Evolutionary conservation across 225 moss, liverwort and hornwort genomes (phyloP).

Genomic region (Ulota crispa): DNA sequence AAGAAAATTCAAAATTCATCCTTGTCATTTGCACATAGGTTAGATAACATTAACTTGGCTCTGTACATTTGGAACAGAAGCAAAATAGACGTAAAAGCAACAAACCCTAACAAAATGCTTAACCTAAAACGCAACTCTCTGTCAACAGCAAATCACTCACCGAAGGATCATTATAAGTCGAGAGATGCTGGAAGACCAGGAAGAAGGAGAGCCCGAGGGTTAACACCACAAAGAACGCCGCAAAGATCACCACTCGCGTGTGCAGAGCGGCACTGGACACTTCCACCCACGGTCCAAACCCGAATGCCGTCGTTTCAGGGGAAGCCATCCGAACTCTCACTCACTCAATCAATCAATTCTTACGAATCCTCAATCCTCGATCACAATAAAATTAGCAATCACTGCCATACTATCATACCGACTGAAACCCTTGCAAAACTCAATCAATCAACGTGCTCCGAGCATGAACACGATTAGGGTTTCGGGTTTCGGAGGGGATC

Average conservation of each 20-base stretch:
- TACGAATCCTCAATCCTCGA: too few relatives aligned
- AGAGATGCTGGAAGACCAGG: constrained; percentile 84
- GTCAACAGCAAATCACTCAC: constrained; percentile 29
- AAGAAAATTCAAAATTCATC: neutral
- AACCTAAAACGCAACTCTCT: neutral
- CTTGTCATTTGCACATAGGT: neutral
- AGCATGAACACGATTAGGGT: neutral
- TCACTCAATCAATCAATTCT: too few relatives aligned
- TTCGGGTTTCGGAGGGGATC: too few relatives aligned
- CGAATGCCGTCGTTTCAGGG: neutral
- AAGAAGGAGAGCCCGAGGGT: constrained; percentile 66
- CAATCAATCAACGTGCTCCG: neutral
- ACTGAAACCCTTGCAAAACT: neutral
- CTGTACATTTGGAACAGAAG: neutral
- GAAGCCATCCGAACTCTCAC: neutral
- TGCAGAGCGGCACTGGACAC: constrained; percentile 31
- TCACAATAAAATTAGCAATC: too few relatives aligned
- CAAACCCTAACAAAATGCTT: neutral
- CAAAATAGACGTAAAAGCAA: neutral
- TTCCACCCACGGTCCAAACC: constrained; percentile 9
- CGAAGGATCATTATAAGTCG: constrained; percentile 66
- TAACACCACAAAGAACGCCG: constrained; percentile 60
- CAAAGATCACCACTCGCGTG: constrained; percentile 66
- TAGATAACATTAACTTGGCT: too few relatives aligned
- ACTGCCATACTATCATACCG: too few relatives aligned